Evolutionary conservation across 2,329 filamentous ascomycete genomes (phyloP).

Genomic region (Verticillium nonalfalfae): DNA sequence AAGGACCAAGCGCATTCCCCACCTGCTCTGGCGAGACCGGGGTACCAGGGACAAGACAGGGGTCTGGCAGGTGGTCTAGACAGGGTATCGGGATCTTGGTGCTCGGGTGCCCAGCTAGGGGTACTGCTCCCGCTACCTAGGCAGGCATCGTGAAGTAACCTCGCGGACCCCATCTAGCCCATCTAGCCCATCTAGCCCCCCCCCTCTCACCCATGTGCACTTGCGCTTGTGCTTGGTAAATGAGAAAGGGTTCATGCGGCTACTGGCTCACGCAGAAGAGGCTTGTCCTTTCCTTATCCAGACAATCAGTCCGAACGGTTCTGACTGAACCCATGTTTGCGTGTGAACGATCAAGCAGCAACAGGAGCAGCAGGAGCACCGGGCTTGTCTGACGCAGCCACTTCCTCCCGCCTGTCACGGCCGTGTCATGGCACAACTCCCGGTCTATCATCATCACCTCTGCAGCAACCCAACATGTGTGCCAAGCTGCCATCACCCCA

Average conservation of each 20-base stretch:
- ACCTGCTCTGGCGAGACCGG: not conserved
- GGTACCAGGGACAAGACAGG: slow-evolving; percentile 1
- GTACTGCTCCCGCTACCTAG: not conserved
- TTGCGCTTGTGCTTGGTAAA: not conserved
- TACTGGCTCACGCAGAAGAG: not conserved
- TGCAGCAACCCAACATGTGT: not conserved
- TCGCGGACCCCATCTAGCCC: not conserved
- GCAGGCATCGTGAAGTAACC: not conserved
- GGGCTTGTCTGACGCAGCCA: not conserved
- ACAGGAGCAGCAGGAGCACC: not conserved
- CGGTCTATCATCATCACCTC: not conserved
- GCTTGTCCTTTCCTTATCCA: not conserved
- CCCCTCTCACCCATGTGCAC: not conserved
- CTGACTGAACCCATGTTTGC: not conserved
- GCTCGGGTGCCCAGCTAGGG: slow-evolving; percentile 1
- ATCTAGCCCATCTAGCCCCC: not conserved
- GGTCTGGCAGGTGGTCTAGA: slow-evolving; percentile 2
- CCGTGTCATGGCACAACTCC: not conserved
- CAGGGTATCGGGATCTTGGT: not conserved
- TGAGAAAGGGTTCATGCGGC: slow-evolving; percentile 1
- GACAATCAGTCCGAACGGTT: not conserved
- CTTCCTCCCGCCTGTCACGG: not conserved
- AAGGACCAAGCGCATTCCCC: slow-evolving; percentile 2
- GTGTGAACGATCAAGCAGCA: not conserved
- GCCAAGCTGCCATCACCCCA: not conserved